These are phyloP conservation scores for Colletotrichum sp. DNA, from an alignment of 2,329 filamentous ascomycete genomes.

Conservation along the genomic window DNA sequence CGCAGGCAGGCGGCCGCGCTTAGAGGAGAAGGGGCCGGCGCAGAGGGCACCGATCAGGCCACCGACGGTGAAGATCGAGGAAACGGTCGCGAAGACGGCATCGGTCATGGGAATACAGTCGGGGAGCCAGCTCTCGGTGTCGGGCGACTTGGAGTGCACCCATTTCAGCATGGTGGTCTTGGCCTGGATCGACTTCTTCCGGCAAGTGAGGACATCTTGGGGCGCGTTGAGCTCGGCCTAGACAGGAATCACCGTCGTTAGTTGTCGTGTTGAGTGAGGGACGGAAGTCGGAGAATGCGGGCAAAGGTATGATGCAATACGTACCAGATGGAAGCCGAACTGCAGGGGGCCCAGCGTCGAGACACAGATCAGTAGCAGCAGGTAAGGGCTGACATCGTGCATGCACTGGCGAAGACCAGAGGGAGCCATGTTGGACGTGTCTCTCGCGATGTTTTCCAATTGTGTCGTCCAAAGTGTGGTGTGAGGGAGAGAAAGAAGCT, in stretches of 20 bases:
- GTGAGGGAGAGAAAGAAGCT: background rate
- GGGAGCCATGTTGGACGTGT: conserved; percentile 32
- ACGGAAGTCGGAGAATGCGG: background rate
- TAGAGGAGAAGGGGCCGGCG: conserved; percentile 79
- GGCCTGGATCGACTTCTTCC: conserved; percentile 52
- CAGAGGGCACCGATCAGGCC: conserved; percentile 83
- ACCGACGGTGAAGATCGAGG: conserved; percentile 89
- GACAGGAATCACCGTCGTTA: background rate
- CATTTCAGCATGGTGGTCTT: conserved; percentile 27
- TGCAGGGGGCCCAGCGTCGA: conserved; percentile 88
- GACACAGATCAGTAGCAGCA: conserved; percentile 76
- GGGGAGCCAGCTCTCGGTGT: conserved; percentile 49
- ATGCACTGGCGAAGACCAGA: conserved; percentile 43
- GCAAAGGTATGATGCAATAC: conserved; percentile 25
- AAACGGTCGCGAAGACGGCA: conserved; percentile 82
- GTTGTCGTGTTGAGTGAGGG: background rate
- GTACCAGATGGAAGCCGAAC: conserved; percentile 92
- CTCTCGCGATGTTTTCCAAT: background rate
- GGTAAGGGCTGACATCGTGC: conserved; percentile 71
- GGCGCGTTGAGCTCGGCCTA: conserved; percentile 95
- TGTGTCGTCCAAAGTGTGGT: background rate
- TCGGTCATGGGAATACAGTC: conserved; percentile 90
- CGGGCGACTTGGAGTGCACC: conserved; percentile 29
- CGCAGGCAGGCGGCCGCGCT: conserved; percentile 74
- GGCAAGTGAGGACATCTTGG: conserved; percentile 91